Conservation (phyloP, 2,329 filamentous ascomycete genomes). For the Drechslerella stenobrocha region DNA sequence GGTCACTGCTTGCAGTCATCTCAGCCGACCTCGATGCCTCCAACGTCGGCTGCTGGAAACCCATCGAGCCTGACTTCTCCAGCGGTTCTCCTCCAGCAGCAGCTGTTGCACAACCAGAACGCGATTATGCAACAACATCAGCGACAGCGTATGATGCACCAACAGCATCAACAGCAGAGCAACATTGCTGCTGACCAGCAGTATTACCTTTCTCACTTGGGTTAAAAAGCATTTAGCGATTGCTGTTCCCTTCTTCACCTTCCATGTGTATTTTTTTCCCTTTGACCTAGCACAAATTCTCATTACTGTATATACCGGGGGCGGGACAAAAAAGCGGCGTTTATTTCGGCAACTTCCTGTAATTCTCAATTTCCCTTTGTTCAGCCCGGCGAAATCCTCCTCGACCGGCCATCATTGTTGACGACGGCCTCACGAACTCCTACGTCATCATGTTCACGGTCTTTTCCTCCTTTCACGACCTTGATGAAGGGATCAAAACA, state of each 20-base stretch:
- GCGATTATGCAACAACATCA: constrained; percentile 48
- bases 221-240: constrained; percentile 49
- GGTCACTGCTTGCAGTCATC: constrained; percentile 41
- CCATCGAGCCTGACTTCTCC: constrained; percentile 39
- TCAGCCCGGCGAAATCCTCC: constrained; percentile 6
- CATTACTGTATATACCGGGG: constrained; percentile 45
- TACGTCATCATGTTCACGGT: constrained; percentile 20
- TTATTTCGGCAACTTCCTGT: constrained; percentile 41
- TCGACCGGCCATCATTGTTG: constrained; percentile 1
- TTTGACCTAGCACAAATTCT: constrained; percentile 38
- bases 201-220: constrained; percentile 47
- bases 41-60: constrained; percentile 41
- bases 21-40: constrained; percentile 45
- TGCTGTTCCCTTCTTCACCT: constrained; percentile 11
- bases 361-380: constrained; percentile 19
- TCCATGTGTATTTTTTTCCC: not conserved
- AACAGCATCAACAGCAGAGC: constrained; percentile 34
- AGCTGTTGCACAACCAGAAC: constrained; percentile 44
- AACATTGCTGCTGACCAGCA: constrained; percentile 45
- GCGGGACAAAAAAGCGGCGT: constrained; percentile 46
- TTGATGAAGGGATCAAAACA: constrained; percentile 36
- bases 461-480: constrained; percentile 35
- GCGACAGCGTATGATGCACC: constrained; percentile 33
- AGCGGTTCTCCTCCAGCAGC: constrained; percentile 45
- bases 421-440: constrained; percentile 25